A percentile compares a stretch with the other conserved stretches of the same genome.
phyloP scores from a whole-genome alignment of 202 grass and related monocot species.

The Eragrostis tef region DNA sequence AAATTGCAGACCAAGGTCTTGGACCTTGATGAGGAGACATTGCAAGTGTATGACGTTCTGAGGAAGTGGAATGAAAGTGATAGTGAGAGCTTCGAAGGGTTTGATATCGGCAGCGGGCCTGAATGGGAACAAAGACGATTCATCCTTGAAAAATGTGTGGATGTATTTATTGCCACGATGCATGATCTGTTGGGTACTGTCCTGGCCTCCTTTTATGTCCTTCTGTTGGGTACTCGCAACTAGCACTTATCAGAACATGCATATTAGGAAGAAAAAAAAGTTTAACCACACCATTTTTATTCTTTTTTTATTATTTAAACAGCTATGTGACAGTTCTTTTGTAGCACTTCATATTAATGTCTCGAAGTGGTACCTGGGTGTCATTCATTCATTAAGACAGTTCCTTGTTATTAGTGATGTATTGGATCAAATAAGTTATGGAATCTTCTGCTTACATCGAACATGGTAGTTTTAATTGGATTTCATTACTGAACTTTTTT shows the following conservation, averaged over 20 bases:
- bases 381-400: slow-evolving; percentile 21
- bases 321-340: no score
- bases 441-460: slow-evolving; percentile 8
- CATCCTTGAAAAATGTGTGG: neutral
- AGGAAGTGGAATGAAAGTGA: slow-evolving; percentile 37
- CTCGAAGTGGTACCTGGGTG: neutral
- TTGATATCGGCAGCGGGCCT: slow-evolving; percentile 55
- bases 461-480: slow-evolving; percentile 21
- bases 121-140: slow-evolving; percentile 23
- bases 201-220: slow-evolving; percentile 15
- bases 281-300: neutral
- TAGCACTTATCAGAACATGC: slow-evolving; percentile 4
- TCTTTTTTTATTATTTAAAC: no score
- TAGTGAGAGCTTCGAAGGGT: slow-evolving; percentile 58
- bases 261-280: neutral
- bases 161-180: slow-evolving; percentile 46
- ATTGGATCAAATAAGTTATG: slow-evolving; percentile 5
- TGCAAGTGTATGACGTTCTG: slow-evolving; percentile 40
- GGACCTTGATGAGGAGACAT: slow-evolving; percentile 41
- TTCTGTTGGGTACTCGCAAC: slow-evolving; percentile 51
- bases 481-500: slow-evolving; percentile 44
- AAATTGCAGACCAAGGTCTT: slow-evolving; percentile 29
- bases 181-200: slow-evolving; percentile 49
- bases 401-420: slow-evolving; percentile 25
- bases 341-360: neutral